Percentiles rank a stretch among this genome's conserved stretches.
These are phyloP conservation scores for Nemania abortiva DNA, from an alignment of 2,329 filamentous ascomycete genomes.

Conservation along the genomic window DNA sequence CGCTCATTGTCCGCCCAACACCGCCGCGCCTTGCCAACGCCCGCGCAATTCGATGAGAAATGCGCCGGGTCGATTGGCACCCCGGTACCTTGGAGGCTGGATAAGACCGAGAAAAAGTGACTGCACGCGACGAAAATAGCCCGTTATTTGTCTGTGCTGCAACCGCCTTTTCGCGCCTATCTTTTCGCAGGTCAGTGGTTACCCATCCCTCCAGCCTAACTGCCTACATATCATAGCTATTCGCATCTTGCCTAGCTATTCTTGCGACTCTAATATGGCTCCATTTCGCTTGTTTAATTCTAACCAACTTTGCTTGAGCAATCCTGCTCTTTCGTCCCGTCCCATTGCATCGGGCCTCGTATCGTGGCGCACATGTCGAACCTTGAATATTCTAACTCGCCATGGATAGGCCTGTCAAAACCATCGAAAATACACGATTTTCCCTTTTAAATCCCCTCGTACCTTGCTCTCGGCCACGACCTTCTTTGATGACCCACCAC, in stretches of 20 bases:
- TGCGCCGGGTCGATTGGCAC: slow-evolving; percentile 50
- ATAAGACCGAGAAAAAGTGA: slow-evolving; percentile 46
- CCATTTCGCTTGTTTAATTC: neutral
- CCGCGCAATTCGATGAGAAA: slow-evolving; percentile 50
- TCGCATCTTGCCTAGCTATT: neutral
- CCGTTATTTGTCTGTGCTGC: slow-evolving; percentile 11
- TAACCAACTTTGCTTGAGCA: slow-evolving; percentile 6
- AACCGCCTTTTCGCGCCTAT: slow-evolving; percentile 20
- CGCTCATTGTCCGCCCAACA: slow-evolving; percentile 31
- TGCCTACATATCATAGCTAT: neutral
- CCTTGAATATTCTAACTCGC: slow-evolving; percentile 27
- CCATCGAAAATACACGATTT: slow-evolving; percentile 21
- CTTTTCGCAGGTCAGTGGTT: slow-evolving; percentile 29
- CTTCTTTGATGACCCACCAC: slow-evolving; percentile 49
- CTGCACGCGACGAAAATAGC: slow-evolving; percentile 47
- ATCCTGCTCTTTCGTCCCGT: slow-evolving; percentile 8
- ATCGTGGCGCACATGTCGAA: slow-evolving; percentile 30
- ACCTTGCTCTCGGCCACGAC: slow-evolving; percentile 24
- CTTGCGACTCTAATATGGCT: neutral
- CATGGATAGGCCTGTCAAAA: slow-evolving; percentile 27
- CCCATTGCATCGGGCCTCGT: slow-evolving; percentile 29
- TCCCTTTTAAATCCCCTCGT: slow-evolving; percentile 10
- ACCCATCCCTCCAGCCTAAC: neutral
- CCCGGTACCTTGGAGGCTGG: slow-evolving; percentile 51
- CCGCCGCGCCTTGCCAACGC: slow-evolving; percentile 30